phyloP scores from a whole-genome alignment of 208 protist species.

The Wallacemonas sp. region DNA sequence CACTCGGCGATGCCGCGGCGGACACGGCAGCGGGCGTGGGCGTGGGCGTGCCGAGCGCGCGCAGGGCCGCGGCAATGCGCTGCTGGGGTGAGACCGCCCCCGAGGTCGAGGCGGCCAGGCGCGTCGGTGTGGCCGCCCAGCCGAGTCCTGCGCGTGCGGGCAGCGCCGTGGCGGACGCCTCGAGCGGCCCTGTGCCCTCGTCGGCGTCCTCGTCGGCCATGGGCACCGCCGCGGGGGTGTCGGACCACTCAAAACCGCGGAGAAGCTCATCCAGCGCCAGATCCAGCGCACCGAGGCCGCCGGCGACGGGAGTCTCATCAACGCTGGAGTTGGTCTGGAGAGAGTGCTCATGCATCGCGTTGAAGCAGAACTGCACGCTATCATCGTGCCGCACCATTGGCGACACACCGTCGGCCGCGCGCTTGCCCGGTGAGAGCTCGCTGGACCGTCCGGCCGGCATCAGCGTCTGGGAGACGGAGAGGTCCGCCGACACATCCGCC shows the following conservation, averaged over 20 bases:
- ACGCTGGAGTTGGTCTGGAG: constrained; percentile 2
- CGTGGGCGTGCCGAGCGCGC: not conserved
- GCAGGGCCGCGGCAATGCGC: not conserved
- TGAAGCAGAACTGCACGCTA: constrained; percentile 11
- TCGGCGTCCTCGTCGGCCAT: constrained; percentile 9
- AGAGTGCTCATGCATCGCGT: not conserved
- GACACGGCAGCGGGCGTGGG: too few relatives aligned
- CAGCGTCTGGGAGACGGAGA: not conserved
- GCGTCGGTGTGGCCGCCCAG: too few relatives aligned
- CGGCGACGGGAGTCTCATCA: not conserved
- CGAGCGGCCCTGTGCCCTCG: constrained; percentile 24
- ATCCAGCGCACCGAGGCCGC: constrained; percentile 12
- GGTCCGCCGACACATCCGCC: not conserved
- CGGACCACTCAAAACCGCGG: constrained; percentile 16
- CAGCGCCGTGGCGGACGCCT: too few relatives aligned
- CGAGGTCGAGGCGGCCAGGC: constrained; percentile 2
- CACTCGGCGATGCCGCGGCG: not conserved
- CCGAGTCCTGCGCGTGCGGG: too few relatives aligned
- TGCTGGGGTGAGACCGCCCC: not conserved
- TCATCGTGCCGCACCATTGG: not conserved
- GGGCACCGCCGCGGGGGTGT: constrained; percentile 5
- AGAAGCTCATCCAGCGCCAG: constrained; percentile 38
- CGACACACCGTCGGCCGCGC: not conserved
- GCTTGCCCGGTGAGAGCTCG: not conserved
- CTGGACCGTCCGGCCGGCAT: not conserved